Evolutionary conservation across 2,329 filamentous ascomycete species (phyloP), one percentile per base, ranked within the genome.

Genomic region (Aureobasidium leucospermi): DNA sequence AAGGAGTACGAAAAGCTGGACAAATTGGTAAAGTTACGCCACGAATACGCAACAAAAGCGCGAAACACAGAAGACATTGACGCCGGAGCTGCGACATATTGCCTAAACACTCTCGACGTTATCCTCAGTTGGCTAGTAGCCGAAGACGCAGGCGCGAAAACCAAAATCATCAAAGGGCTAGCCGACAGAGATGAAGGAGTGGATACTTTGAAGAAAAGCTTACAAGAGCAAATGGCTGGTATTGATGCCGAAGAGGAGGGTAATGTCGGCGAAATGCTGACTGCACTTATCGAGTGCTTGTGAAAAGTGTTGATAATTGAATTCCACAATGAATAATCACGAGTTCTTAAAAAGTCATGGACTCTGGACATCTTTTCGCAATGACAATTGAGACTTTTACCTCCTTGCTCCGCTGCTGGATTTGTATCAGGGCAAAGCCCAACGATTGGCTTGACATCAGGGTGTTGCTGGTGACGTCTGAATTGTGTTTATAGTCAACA

Each of bases 51-150:
- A 0, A 76, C 79, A 0, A 80, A 83, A 15, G 74, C 95, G 1
- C 76, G 74, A 0, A 76, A 79, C 0, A 85, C 89, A 0, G 87
- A 92, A 55, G 74, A 79, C 55, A 76, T 80, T 53, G 86, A 92
- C 59, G 77, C 76, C 15, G 91, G 96, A 64, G 90, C 89, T 0
- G 94, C 94, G 0, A 75, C 97, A 6, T 96, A 89, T 71, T 87
- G 84, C 29, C 74, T 96, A 59, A 90, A 96, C 75, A 88, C 84
- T 2, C 83, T 94, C 47, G 93, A 97, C 75, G 81, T 91, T 0
- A 84, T 94, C 32, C 74, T 99, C 32, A 89, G 92, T 11, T 99
- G 94, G 94, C 79, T 97, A 34, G 81, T 90, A 7, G 94, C 92
- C 0, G 94, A 99, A 74, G 94, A 99, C 67, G 79, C 79, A 36